These are phyloP conservation scores for Candida dubliniensis DNA, from an alignment of 1,139 yeast genomes.

Conservation along the genomic window DNA sequence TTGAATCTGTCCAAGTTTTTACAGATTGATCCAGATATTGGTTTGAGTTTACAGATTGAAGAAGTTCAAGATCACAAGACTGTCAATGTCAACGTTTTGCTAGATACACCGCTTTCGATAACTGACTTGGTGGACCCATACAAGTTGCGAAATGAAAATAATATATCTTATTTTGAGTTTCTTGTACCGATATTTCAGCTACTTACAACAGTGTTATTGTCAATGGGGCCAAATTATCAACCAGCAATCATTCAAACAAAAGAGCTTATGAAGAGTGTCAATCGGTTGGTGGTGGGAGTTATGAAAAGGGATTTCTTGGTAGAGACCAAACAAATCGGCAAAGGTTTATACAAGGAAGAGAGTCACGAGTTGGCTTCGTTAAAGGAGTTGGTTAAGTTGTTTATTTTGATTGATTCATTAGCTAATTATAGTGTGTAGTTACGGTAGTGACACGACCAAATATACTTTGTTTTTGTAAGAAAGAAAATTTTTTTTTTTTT, in stretches of 20 bases:
- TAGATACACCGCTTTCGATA: constrained; percentile 52
- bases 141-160: constrained; percentile 19
- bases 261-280: constrained; percentile 53
- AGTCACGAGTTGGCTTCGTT: constrained; percentile 32
- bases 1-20: constrained; percentile 60
- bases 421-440: constrained; percentile 23
- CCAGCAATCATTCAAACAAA: constrained; percentile 59
- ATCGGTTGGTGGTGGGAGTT: constrained; percentile 61
- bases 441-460: no score
- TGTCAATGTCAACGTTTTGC: constrained; percentile 43
- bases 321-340: constrained; percentile 25
- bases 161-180: constrained; percentile 63
- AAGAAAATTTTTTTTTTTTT: neutral
- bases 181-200: constrained; percentile 79
- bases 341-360: constrained; percentile 20
- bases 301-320: constrained; percentile 64
- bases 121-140: constrained; percentile 20
- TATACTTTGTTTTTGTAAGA: neutral
- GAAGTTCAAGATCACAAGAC: constrained; percentile 23
- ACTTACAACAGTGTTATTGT: constrained; percentile 62
- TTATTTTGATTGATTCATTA: constrained; percentile 58
- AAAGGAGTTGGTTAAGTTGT: constrained; percentile 53
- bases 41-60: constrained; percentile 47
- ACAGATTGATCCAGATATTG: constrained; percentile 77
- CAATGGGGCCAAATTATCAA: constrained; percentile 78